phyloP scores from a whole-genome alignment of 2,329 filamentous ascomycete species.

The Leptoxyphium fumago region DNA sequence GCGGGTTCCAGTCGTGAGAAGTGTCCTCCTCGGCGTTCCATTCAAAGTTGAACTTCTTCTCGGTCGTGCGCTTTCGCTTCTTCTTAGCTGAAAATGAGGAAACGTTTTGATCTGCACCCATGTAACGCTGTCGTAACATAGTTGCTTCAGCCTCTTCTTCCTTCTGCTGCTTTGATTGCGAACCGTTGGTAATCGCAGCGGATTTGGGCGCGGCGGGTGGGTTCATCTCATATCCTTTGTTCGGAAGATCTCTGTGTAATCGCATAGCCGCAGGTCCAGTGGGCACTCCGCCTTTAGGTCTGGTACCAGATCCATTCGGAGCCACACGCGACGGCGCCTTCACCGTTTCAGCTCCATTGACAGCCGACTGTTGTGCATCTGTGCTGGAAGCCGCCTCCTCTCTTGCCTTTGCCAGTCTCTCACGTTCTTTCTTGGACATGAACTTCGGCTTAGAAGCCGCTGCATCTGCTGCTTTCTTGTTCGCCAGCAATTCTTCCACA shows the following conservation, averaged over 20 bases:
- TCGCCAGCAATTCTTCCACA: constrained; percentile 70
- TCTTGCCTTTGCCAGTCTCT: constrained; percentile 22
- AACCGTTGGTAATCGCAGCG: constrained; percentile 20
- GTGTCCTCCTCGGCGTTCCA: constrained; percentile 96
- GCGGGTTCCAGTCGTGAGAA: constrained; percentile 63
- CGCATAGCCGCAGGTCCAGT: constrained; percentile 38
- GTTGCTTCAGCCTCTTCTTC: constrained; percentile 54
- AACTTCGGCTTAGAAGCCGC: constrained; percentile 81
- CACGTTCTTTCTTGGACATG: constrained; percentile 67
- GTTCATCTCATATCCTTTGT: constrained; percentile 37
- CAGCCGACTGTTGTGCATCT: neutral
- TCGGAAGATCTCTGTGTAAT: constrained; percentile 19
- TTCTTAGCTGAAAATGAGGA: constrained; percentile 90
- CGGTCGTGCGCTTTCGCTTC: constrained; percentile 81
- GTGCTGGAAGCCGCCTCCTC: neutral
- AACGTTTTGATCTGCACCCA: constrained; percentile 76
- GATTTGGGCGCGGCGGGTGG: constrained; percentile 32
- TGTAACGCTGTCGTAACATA: constrained; percentile 67
- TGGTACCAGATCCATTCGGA: constrained; percentile 59
- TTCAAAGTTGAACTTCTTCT: constrained; percentile 98
- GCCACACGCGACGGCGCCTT: constrained; percentile 22
- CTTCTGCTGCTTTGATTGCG: constrained; percentile 26
- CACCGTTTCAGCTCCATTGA: constrained; percentile 4
- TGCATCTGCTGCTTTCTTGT: constrained; percentile 75
- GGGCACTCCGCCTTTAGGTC: constrained; percentile 40